These are phyloP conservation scores for Claviceps pazoutovae DNA, from an alignment of 2,329 filamentous ascomycete genomes.

Conservation along the genomic window DNA sequence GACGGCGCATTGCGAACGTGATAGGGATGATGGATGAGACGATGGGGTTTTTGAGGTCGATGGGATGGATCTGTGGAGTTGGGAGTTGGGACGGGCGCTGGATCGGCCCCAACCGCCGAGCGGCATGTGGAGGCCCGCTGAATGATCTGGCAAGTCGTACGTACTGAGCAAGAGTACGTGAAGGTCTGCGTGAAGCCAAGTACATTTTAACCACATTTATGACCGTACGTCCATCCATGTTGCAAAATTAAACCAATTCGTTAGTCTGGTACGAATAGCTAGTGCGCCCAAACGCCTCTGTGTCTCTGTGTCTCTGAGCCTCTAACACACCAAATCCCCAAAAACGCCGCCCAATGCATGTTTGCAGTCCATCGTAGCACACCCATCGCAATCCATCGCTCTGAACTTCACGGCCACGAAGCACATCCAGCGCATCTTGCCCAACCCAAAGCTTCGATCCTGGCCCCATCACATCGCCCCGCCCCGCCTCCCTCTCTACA, in stretches of 20 bases:
- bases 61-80: too few relatives aligned
- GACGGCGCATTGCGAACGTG: conserved; percentile 14
- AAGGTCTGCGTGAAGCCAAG: too few relatives aligned
- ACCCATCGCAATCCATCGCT: neutral
- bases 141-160: neutral
- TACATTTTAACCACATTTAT: too few relatives aligned
- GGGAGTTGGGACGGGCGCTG: too few relatives aligned
- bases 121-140: neutral
- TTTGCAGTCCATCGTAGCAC: neutral
- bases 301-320: too few relatives aligned
- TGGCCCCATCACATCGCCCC: neutral
- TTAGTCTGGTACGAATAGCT: too few relatives aligned
- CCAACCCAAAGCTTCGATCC: neutral
- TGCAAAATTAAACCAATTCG: too few relatives aligned
- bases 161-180: too few relatives aligned
- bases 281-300: too few relatives aligned
- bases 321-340: neutral
- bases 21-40: too few relatives aligned
- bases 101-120: neutral
- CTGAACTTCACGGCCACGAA: neutral
- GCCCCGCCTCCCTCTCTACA: neutral
- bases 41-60: too few relatives aligned
- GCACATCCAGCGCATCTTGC: neutral
- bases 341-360: conserved; percentile 10
- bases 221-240: too few relatives aligned